A percentile compares a stretch with the other conserved stretches of the same genome.
Conservation (phyloP, 495 filamentous ascomycete genomes). For the Xylaria grammica region DNA sequence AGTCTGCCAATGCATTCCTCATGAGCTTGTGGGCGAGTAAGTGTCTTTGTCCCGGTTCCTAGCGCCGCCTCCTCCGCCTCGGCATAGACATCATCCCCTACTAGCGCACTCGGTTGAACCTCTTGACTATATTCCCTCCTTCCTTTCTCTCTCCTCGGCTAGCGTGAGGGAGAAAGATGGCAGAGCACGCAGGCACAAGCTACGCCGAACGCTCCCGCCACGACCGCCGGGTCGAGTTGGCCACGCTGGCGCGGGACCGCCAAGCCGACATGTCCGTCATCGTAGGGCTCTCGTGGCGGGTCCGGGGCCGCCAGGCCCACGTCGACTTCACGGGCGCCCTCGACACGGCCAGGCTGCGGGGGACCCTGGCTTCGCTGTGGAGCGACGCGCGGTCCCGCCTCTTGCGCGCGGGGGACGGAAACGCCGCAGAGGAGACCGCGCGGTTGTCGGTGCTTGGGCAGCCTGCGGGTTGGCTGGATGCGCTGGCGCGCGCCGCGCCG, state of each 20-base stretch:
- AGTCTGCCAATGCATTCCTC: not conserved
- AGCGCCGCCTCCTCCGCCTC: no score
- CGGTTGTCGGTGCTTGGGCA: constrained; percentile 11
- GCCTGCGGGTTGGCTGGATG: constrained; percentile 16
- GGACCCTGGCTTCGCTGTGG: not conserved
- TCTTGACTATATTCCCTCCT: not conserved
- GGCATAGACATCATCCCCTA: not conserved
- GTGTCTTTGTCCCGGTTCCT: not conserved
- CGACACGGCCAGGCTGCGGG: constrained; percentile 12
- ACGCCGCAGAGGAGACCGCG: not conserved
- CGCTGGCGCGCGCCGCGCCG: constrained; percentile 23
- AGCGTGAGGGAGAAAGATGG: constrained; percentile 12
- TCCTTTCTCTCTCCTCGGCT: not conserved
- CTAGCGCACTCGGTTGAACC: not conserved
- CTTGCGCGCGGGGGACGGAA: not conserved
- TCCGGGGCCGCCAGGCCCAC: constrained; percentile 19
- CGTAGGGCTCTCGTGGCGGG: constrained; percentile 25
- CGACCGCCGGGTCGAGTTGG: constrained; percentile 25
- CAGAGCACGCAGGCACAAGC: constrained; percentile 4
- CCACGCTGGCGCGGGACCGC: constrained; percentile 24
- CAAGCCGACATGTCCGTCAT: constrained; percentile 22
- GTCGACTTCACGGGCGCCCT: constrained; percentile 29
- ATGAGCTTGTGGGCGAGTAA: not conserved
- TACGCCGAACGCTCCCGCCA: constrained; percentile 28
- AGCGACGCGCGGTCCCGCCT: not conserved